A percentile compares a stretch with the other conserved stretches of the same genome.
Evolutionary conservation across 495 filamentous ascomycete species (phyloP).

Genomic region (Xylaria palmicola): DNA sequence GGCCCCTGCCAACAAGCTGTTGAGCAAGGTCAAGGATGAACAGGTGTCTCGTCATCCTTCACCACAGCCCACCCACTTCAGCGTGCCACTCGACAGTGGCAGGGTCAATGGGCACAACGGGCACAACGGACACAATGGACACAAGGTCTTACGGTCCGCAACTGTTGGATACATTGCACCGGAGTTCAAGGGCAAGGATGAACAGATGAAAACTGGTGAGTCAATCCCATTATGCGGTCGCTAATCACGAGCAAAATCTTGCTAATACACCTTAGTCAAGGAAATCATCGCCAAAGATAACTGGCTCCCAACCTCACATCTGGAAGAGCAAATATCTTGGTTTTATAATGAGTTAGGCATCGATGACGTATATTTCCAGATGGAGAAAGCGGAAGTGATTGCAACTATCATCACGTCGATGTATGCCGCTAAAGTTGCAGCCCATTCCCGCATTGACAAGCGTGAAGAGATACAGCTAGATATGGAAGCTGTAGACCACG

Average conservation of each 20-base stretch:
- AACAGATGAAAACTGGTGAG: constrained; percentile 89
- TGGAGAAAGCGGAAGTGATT: constrained; percentile 82
- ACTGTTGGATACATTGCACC: constrained; percentile 96
- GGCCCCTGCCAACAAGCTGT: constrained; percentile 33
- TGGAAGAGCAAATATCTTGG: constrained; percentile 85
- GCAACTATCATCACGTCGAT: constrained; percentile 92
- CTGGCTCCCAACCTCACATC: constrained; percentile 82
- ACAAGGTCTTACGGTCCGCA: constrained; percentile 74
- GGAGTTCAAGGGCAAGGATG: constrained; percentile 88
- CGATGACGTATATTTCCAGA: constrained; percentile 98
- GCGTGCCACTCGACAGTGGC: constrained; percentile 54
- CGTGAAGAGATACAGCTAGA: constrained; percentile 89
- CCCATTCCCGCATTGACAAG: constrained; percentile 90
- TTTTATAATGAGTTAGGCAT: constrained; percentile 98
- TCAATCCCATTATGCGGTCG: not conserved
- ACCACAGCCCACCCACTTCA: constrained; percentile 87
- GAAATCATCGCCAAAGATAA: constrained; percentile 46
- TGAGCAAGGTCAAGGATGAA: constrained; percentile 36
- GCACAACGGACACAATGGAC: constrained; percentile 51
- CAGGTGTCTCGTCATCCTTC: constrained; percentile 61
- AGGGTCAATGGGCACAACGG: constrained; percentile 22
- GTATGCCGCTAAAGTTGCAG: constrained; percentile 96
- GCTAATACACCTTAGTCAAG: constrained; percentile 39
- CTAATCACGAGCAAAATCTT: not conserved
- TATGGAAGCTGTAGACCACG: constrained; percentile 92